phyloP scores from a whole-genome alignment of 345 rosid genomes.

The Rhizophora mangle region DNA sequence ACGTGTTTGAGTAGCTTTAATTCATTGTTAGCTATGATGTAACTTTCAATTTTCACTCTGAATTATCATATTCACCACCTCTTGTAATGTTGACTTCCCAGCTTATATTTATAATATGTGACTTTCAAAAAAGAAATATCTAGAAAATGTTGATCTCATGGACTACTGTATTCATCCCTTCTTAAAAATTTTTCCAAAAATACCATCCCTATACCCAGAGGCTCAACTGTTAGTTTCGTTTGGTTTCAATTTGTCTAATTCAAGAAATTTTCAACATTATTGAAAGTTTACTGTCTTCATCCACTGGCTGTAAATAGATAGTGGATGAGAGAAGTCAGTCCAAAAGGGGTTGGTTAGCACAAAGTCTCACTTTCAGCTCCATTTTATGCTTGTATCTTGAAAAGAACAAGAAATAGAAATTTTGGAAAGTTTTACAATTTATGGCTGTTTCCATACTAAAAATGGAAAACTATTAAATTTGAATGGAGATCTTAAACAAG shows the following conservation, averaged over 20 bases:
- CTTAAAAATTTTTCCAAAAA: not conserved
- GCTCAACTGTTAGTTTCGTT: not conserved
- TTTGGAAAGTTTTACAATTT: not conserved
- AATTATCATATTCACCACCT: constrained; percentile 15
- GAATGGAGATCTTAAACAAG: not conserved
- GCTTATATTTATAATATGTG: not conserved
- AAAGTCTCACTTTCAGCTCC: not conserved
- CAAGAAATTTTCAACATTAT: not conserved
- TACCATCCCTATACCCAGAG: not conserved
- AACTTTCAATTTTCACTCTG: constrained; percentile 22
- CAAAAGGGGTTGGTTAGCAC: constrained; percentile 14
- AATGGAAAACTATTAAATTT: not conserved
- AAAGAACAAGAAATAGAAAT: not conserved
- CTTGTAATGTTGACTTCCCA: constrained; percentile 1
- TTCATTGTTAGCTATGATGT: constrained; percentile 21
- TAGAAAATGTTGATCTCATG: too few species aligned
- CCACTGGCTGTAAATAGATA: constrained; percentile 4
- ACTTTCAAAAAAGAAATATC: not conserved
- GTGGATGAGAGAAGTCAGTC: constrained; percentile 8
- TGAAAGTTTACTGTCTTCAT: constrained; percentile 1
- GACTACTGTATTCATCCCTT: too few species aligned
- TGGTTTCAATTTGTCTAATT: not conserved
- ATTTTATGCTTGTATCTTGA: not conserved
- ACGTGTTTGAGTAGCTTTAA: constrained; percentile 22
- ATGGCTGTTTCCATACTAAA: constrained; percentile 9